These are phyloP conservation scores for Talaromyces amestolkiae DNA, from an alignment of 2,329 filamentous ascomycete species.

Conservation along the genomic window DNA sequence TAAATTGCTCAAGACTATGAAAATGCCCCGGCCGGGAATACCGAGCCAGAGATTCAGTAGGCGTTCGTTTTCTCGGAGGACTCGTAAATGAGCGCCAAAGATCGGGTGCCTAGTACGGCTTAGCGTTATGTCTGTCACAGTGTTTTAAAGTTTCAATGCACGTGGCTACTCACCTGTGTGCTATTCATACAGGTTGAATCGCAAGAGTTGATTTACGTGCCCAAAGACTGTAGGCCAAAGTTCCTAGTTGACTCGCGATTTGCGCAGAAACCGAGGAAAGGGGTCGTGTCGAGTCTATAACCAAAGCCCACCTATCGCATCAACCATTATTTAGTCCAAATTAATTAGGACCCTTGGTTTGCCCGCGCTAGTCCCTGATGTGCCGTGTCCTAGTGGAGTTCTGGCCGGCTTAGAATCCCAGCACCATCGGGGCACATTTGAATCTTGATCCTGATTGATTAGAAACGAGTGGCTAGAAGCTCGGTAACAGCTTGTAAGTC, in stretches of 20 bases:
- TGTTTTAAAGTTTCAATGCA: not conserved
- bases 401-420: not conserved
- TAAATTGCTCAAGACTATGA: not conserved
- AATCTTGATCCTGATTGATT: not conserved
- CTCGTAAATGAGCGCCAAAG: not conserved
- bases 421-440: not conserved
- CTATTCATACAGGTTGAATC: not conserved
- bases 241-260: not conserved
- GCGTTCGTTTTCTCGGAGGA: not conserved
- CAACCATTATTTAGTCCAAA: not conserved
- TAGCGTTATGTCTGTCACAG: not conserved
- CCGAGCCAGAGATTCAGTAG: not conserved
- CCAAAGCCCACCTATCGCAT: conserved; percentile 2
- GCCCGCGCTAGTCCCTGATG: conserved; percentile 13
- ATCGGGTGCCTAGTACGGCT: not conserved
- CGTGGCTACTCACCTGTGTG: not conserved
- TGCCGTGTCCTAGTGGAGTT: conserved; percentile 15
- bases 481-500: not conserved
- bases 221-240: not conserved
- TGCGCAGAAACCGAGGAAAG: conserved; percentile 6
- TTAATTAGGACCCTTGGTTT: conserved; percentile 4
- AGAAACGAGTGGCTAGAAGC: not conserved
- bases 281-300: conserved; percentile 1
- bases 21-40: not conserved
- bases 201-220: not conserved